Evolutionary conservation across 2,329 filamentous ascomycete species (phyloP).

Genomic region (Xylaria sp.): DNA sequence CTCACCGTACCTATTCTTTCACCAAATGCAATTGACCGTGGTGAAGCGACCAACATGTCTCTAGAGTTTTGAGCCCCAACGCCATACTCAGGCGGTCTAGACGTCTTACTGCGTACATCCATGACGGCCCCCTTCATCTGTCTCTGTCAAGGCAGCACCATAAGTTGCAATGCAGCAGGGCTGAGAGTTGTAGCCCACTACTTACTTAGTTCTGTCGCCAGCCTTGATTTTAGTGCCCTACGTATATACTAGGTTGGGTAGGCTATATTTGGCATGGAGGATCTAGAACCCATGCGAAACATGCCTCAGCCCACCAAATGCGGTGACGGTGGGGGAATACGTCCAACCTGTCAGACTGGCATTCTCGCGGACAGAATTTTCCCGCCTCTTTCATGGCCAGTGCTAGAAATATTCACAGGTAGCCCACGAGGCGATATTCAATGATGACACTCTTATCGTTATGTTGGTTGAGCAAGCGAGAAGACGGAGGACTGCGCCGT

Average conservation of each 20-base stretch:
- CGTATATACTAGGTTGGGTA: no score
- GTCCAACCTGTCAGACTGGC: background rate
- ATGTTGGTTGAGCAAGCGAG: background rate
- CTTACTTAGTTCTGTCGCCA: background rate
- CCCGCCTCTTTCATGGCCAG: background rate
- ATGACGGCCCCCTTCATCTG: slow-evolving; percentile 8
- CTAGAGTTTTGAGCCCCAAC: background rate
- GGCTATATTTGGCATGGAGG: slow-evolving; percentile 33
- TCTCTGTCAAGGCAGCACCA: background rate
- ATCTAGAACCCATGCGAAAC: slow-evolving; percentile 29
- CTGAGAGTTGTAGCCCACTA: slow-evolving; percentile 23
- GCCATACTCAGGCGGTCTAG: background rate
- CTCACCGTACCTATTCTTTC: background rate
- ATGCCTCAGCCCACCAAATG: slow-evolving; percentile 20
- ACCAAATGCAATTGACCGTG: background rate
- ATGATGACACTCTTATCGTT: background rate
- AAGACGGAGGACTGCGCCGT: background rate
- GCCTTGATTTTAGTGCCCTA: slow-evolving; percentile 1
- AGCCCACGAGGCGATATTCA: background rate
- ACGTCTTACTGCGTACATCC: background rate
- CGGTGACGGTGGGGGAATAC: slow-evolving; percentile 14
- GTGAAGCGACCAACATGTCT: background rate
- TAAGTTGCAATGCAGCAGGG: slow-evolving; percentile 24
- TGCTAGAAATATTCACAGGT: background rate
- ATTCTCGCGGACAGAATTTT: background rate